Evolutionary conservation across 495 filamentous ascomycete genomes (phyloP), one percentile per base, ranked within the genome.

Genomic region (Geoglossum glabrum): DNA sequence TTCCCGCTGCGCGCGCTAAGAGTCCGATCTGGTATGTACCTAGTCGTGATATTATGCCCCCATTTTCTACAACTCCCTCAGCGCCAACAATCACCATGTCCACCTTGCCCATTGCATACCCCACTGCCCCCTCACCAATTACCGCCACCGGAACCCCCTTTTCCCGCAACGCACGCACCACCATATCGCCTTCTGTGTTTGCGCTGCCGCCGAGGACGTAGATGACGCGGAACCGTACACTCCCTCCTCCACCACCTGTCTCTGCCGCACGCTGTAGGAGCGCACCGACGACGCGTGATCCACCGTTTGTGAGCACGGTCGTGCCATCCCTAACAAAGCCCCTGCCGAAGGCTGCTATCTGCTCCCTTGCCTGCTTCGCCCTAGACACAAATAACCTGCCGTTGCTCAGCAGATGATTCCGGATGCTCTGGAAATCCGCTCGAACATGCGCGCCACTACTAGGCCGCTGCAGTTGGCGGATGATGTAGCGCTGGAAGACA

Each of bases 11-110:
- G 61, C 86, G 87, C 45, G 87, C 86, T 51, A 95, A 73, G 51
- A 86, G 70, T 0, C 87, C 89, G 54, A 97, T 80, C 71, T 96
- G 92, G 61, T 85, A 88, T 6, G 92, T 96, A 25, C 92, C 92
- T 74, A 97, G 77, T 51, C 89, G 73, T 43, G 81, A 88, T 60
- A 98, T 86, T 57, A 96, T 82, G 27, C 90, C 90, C 19, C 92
- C 92, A 67, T 96, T 93, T 63, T 93, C 86, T 43, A 92, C 86
- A 21, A 96, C 87, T 50, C 85, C 88, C 63, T 98, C 92, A n/a
- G 89, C 87, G 52, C 92, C 92, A 15, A 93, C 86, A 52, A 98
- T 81, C 0, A 90, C 82, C 63, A 90, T 76, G 64, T 84, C 78
- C 10, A 87, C 77, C 68, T 84, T 84, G n/a, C 76, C 78, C 59